Base-by-base conservation (phyloP, 192 early-diverging fungal genomes). In the Mortierella claussenii region DNA sequence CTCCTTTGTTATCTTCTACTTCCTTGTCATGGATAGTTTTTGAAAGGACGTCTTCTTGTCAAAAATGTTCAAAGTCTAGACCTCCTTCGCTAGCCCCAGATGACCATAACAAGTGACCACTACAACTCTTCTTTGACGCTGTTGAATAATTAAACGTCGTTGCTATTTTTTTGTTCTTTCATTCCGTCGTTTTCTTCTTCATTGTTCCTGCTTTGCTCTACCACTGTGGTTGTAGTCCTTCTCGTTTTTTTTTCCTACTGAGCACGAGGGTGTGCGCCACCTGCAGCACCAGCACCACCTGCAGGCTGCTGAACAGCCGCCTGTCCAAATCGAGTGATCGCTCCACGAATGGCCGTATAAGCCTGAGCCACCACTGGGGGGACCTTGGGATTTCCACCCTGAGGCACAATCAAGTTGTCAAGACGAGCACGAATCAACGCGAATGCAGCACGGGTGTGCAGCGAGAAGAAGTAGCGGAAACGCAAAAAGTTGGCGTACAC, bases 401-500 rank as follows among this genome's bases (percentile, higher is more conserved):
- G 82, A 37, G 83, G 81, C 18, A 85, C 31, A 28, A 82, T 46
- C 26, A 71, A 26, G 30, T 58, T 69, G 56, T 88, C 86, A 17
- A 84, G 51, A 21, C 78, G 62, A 21, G 59, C 58, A 21, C 62
- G 63, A 27, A 82, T 69, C 46, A 82, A 53, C 21, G 62, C 30
- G 50, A 88, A 85, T 0, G 82, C 80, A 45, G 67, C 55, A 28
- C 80, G 76, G 18, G 84, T 85, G 52, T 84, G 84, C 20, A 83
- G 76, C 26, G 84, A 88, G 61, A 91, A 83, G 73, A 88, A 81
- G 68, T 86, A 91, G 33, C 93, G 79, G 82, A 93, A 90, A 33
- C 86, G 82, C 64, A 95, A 78, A 80, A 93, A 93, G 69, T 90
- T 86, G 46, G 76, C 79, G 69, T 87, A 93, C 23, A 93, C 48